These are phyloP conservation scores for Xylaria bambusicola DNA, from an alignment of 495 filamentous ascomycete species.

Conservation along the genomic window DNA sequence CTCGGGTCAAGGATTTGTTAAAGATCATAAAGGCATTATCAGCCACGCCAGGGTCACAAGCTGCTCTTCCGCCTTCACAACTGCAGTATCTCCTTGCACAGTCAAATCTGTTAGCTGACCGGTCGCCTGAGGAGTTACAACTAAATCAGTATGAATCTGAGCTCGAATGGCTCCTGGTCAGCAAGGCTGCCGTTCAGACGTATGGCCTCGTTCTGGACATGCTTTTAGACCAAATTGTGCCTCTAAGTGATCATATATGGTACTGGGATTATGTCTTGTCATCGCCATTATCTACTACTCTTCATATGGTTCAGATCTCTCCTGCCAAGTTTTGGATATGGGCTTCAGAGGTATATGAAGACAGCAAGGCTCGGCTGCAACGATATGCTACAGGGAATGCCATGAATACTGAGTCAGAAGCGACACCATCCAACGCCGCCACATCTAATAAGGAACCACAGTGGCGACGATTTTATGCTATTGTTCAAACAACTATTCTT, in stretches of 20 bases:
- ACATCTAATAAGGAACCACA: slow-evolving; percentile 45
- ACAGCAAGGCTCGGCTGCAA: slow-evolving; percentile 53
- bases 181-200: slow-evolving; percentile 82
- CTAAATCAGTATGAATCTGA: slow-evolving; percentile 62
- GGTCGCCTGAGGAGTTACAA: slow-evolving; percentile 24
- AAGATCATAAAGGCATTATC: slow-evolving; percentile 68
- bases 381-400: slow-evolving; percentile 32
- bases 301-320: slow-evolving; percentile 82
- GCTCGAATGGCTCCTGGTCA: slow-evolving; percentile 82
- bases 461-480: slow-evolving; percentile 77
- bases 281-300: slow-evolving; percentile 66
- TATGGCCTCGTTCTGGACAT: slow-evolving; percentile 75
- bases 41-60: slow-evolving; percentile 58
- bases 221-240: slow-evolving; percentile 77
- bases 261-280: slow-evolving; percentile 89
- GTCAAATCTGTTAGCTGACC: slow-evolving; percentile 47
- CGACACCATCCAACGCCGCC: slow-evolving; percentile 14
- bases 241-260: slow-evolving; percentile 77
- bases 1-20: slow-evolving; percentile 57
- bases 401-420: slow-evolving; percentile 14
- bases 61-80: slow-evolving; percentile 51
- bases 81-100: slow-evolving; percentile 62
- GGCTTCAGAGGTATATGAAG: slow-evolving; percentile 61
- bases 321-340: slow-evolving; percentile 70
- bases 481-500: slow-evolving; percentile 70